Conservation (phyloP, 225 moss, liverwort and hornwort species). For the Asterella californica region DNA sequence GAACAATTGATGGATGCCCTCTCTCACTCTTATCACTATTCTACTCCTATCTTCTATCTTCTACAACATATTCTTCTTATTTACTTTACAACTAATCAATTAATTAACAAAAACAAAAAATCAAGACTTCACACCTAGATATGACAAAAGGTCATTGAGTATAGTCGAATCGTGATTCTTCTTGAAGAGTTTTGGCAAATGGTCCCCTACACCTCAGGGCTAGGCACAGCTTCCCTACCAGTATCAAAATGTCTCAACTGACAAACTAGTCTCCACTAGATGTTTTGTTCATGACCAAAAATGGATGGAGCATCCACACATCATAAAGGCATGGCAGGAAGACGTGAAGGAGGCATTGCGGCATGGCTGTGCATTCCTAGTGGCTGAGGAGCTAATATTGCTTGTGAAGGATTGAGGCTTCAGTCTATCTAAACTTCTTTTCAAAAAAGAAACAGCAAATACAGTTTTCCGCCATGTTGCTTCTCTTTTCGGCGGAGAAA, state of each 20-base stretch:
- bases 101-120: no score
- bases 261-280: no score
- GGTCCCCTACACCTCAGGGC: background rate
- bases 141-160: background rate
- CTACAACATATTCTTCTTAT: no score
- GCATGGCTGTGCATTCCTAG: constrained; percentile 59
- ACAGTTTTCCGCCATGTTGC: constrained; percentile 52
- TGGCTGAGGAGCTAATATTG: constrained; percentile 69
- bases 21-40: no score
- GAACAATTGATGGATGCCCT: no score
- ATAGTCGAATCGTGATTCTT: background rate
- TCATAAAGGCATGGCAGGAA: constrained; percentile 51
- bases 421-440: constrained; percentile 53
- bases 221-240: background rate
- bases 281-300: constrained; percentile 54
- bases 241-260: no score
- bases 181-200: background rate
- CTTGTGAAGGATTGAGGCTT: constrained; percentile 73
- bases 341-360: constrained; percentile 69
- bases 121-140: no score
- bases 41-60: no score
- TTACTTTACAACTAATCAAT: no score
- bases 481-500: constrained; percentile 46
- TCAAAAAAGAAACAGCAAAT: constrained; percentile 29
- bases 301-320: constrained; percentile 44